Base-by-base conservation (phyloP, 108 stramenopile species). In the Poteriospumella lacustris region DNA sequence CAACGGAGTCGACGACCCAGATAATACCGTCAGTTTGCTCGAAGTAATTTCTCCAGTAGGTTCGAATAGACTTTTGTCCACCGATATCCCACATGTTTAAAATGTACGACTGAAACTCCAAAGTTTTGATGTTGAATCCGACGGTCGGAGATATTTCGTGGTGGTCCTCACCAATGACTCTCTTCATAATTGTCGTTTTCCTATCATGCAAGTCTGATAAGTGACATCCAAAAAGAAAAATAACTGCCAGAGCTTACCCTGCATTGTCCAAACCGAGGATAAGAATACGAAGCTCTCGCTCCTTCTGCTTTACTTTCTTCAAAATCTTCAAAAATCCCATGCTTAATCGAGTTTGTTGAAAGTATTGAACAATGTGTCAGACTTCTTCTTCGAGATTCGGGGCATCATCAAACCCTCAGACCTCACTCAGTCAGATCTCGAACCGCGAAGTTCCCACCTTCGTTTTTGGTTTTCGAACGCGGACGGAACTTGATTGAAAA, bases 1-100 rank as follows among this genome's bases (percentile, higher is more conserved):
- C 98, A 12, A 90, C 85, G 62, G 88, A 90, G 79, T 99, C 98
- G 36, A 99, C 93, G 0, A 99, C 98, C 96, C 96, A 99, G 52
- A 99, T 91, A 42, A 99, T 38, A 1, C 97, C 98, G 83, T 99
- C 98, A 34, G 98, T 99, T 60, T 85, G 80, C 81, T 99, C 98
- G 83, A 97, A 99, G 78, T 99, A 99, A 75, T 99, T 99, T 2
- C 96, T 78, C 98, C 98, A 99, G 87, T 99, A 99, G 15, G 96
- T 91, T 0, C 98, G 92, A 43, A 99, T 97, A 0, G 96, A 95
- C 62, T 92, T 92, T 87, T 99, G 98, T 1, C 98, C 98, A 24
- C 98, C 98, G 39, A 99, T 94, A 78, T 99, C 98, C 98, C 98
- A 99, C 1, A 88, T 60, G 68, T 88, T 88, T 24, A 88, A 78